phyloP scores from a whole-genome alignment of 129 eudicot genomes.

The Sambucus nigra region DNA sequence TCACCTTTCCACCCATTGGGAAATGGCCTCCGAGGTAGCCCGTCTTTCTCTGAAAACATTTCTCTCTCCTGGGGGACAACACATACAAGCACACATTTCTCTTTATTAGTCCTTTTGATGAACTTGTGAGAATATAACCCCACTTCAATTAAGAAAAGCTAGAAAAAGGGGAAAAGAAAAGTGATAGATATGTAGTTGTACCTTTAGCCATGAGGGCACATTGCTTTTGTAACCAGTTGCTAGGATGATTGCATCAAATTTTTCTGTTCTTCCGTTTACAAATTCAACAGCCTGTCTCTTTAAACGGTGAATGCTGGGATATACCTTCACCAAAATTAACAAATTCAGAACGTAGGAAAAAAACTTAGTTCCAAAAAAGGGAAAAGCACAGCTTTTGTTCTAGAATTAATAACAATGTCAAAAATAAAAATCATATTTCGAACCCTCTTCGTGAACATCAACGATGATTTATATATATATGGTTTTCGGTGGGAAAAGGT shows the following conservation, averaged over 20 bases:
- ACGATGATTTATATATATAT: no score
- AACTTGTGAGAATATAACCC: background rate
- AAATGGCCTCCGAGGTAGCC: constrained; percentile 77
- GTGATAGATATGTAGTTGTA: constrained; percentile 11
- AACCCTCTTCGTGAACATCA: no score
- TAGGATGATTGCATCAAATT: constrained; percentile 80
- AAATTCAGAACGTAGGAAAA: background rate
- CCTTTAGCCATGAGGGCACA: constrained; percentile 98
- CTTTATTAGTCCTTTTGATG: constrained; percentile 6
- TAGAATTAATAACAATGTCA: no score
- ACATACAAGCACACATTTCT: constrained; percentile 1
- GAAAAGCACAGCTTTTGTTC: no score
- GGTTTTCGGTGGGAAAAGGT: no score
- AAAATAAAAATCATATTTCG: no score
- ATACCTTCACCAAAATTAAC: constrained; percentile 35
- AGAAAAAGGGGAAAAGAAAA: constrained; percentile 1
- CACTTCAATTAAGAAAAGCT: constrained; percentile 7
- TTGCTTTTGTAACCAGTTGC: constrained; percentile 99
- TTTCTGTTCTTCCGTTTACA: constrained; percentile 57
- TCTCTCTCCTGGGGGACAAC: constrained; percentile 42
- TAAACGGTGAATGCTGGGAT: constrained; percentile 51
- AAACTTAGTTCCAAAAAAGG: no score
- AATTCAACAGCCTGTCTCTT: constrained; percentile 50
- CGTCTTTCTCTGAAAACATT: constrained; percentile 91
- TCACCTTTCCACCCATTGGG: constrained; percentile 97